Percentiles rank a stretch among this genome's conserved stretches.
phyloP scores from a whole-genome alignment of 345 rosid genomes.

The Pelargonium nanum region DNA sequence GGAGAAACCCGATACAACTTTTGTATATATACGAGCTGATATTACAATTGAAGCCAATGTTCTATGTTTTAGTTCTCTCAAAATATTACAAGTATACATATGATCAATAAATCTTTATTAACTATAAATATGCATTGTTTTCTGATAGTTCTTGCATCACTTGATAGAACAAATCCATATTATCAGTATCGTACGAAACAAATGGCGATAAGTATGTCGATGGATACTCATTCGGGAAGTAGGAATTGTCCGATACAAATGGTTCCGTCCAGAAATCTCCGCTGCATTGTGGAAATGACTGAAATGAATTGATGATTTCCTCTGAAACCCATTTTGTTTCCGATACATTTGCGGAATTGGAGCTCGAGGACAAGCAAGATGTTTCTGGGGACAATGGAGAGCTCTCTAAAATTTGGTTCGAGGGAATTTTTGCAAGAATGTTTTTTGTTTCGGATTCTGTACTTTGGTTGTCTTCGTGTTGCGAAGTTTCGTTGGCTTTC shows the following conservation, averaged over 20 bases:
- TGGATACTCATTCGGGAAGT: background rate
- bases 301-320: background rate
- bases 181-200: background rate
- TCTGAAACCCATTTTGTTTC: background rate
- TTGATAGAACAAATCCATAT: background rate
- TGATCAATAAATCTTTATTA: no score
- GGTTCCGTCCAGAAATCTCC: slow-evolving; percentile 15
- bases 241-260: slow-evolving; percentile 3
- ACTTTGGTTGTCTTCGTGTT: background rate
- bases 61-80: no score
- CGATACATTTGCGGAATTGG: background rate
- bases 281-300: background rate
- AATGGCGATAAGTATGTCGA: background rate
- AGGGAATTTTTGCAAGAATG: background rate
- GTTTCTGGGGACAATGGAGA: slow-evolving; percentile 10
- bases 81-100: no score
- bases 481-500: background rate
- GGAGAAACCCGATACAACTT: no score
- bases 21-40: no score
- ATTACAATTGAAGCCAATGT: no score
- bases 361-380: background rate
- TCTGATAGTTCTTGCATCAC: background rate
- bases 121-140: background rate
- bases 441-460: background rate
- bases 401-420: slow-evolving; percentile 12